Percentiles rank a stretch among this genome's conserved stretches.
These are phyloP conservation scores for Neoarthrinium moseri DNA, from an alignment of 2,329 filamentous ascomycete species.

Conservation along the genomic window DNA sequence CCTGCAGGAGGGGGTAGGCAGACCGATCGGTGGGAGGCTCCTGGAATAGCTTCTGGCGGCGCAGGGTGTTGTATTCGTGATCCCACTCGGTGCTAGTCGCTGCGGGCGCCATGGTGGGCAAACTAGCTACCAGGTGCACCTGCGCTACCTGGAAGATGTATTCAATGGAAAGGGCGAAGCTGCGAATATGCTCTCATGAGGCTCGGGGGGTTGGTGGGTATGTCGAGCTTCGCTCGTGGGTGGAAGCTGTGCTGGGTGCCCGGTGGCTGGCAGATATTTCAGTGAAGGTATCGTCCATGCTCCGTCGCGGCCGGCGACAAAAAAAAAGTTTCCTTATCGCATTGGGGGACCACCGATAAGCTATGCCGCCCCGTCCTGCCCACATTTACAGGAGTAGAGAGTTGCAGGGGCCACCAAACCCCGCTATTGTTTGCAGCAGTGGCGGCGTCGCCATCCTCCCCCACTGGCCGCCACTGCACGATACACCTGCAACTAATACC, in stretches of 20 bases:
- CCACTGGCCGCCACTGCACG: too few species aligned
- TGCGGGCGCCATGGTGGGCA: slow-evolving; percentile 49
- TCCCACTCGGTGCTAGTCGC: slow-evolving; percentile 74
- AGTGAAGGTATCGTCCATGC: slow-evolving; percentile 1
- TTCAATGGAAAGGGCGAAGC: neutral
- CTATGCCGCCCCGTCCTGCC: neutral
- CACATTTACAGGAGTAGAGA: too few species aligned
- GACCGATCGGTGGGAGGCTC: slow-evolving; percentile 84
- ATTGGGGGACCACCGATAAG: neutral
- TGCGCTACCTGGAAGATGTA: too few species aligned
- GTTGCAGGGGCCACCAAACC: too few species aligned
- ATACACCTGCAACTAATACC: too few species aligned
- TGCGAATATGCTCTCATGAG: too few species aligned
- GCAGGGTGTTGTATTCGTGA: slow-evolving; percentile 79
- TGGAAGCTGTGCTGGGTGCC: too few species aligned
- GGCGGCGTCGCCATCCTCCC: too few species aligned
- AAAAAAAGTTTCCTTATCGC: slow-evolving; percentile 9
- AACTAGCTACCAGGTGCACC: neutral
- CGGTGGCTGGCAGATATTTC: too few species aligned
- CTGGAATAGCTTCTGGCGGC: slow-evolving; percentile 84
- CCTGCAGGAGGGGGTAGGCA: slow-evolving; percentile 83
- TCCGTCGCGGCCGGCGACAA: neutral
- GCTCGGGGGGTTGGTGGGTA: neutral
- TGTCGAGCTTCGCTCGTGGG: neutral
- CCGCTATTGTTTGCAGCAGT: too few species aligned